Evolutionary conservation across 2,329 filamentous ascomycete species (phyloP), one percentile per base, ranked within the genome.

Genomic region (Diaporthe batatas): DNA sequence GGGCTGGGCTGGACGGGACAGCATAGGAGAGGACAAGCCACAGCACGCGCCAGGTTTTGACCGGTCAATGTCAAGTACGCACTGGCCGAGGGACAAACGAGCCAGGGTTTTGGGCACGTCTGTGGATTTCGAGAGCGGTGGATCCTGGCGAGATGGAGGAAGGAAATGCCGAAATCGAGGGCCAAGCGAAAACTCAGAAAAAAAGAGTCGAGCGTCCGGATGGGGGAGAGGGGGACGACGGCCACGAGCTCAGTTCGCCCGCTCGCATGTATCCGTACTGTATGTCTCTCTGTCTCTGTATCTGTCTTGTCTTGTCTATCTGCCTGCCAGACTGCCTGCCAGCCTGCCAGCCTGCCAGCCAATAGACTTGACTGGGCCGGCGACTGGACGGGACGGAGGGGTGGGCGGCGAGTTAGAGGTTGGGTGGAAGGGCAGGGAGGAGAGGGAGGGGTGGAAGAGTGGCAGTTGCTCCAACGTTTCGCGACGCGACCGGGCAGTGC

Each of bases 111-210:
- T 34, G 44, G 44, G 62, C 62, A 51, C 42, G 29, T 51, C 44
- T 65, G 62, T 65, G 62, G 62, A 51, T 65, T 65, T 62, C 23
- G 62, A 65, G 62, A 65, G 62, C 49, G 62, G 62, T 65, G 62
- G 62, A 65, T 65, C 62, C 62, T 65, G 62, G 62, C 62, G 62
- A 65, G 62, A 65, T 65, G 62, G 62, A 65, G 29, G 62, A 65
- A 65, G 62, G 62, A 65, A 65, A 51, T 51, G 62, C 62, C 62
- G 62, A 65, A 65, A 65, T 65, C 62, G 62, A 65, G 62, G 62
- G 62, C 62, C 62, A 65, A 51, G 62, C 62, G 62, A 65, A 65
- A 65, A 65, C 62, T 65, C 62, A 65, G 62, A 65, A 65, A 65
- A 65, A 65, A 51, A 36, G 44, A 51, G 44, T 51, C 44, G 44